These are phyloP conservation scores for Nigrospora oryzae DNA, from an alignment of 2,329 filamentous ascomycete genomes.

Conservation along the genomic window DNA sequence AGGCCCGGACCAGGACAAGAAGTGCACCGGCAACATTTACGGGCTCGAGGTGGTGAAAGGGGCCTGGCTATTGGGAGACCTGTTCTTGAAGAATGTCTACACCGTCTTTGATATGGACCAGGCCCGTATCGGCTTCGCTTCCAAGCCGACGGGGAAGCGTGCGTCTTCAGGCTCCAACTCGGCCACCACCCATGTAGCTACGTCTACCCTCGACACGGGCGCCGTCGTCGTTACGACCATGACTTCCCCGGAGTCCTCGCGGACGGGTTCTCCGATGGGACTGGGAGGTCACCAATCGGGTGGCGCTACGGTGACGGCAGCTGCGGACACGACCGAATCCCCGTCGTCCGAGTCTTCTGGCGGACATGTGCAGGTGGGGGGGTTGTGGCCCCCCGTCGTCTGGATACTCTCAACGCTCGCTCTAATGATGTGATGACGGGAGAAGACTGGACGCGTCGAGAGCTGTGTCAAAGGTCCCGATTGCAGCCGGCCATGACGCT, in stretches of 20 bases:
- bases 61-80: constrained; percentile 75
- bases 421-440: background rate
- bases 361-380: background rate
- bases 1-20: constrained; percentile 29
- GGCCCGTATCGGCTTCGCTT: constrained; percentile 44
- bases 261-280: background rate
- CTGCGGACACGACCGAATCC: background rate
- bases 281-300: background rate
- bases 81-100: constrained; percentile 87
- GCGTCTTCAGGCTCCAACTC: too few species aligned
- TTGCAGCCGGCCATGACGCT: too few species aligned
- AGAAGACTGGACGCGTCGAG: too few species aligned
- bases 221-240: background rate
- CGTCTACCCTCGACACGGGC: background rate
- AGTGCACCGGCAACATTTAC: constrained; percentile 66
- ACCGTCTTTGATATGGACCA: constrained; percentile 72
- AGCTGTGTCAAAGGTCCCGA: too few species aligned
- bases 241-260: background rate
- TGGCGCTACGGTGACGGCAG: background rate
- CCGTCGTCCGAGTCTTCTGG: background rate
- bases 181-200: background rate
- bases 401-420: background rate
- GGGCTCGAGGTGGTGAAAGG: constrained; percentile 58
- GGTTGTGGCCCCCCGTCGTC: background rate
- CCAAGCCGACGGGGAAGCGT: background rate